These are phyloP conservation scores for Trifolium dubium DNA, from an alignment of 306 rosid species.

Conservation along the genomic window DNA sequence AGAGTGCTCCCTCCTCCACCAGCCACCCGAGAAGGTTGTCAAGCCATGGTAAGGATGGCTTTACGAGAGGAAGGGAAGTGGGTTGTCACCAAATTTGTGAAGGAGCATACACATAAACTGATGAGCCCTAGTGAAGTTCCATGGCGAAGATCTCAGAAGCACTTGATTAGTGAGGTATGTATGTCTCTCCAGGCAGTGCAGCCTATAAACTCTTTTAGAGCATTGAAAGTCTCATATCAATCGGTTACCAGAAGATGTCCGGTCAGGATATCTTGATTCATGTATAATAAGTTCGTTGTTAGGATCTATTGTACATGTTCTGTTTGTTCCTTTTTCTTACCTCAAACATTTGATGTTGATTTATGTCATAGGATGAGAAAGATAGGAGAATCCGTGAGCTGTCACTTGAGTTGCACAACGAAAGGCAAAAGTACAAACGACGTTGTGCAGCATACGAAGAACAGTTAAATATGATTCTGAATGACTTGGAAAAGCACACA, in stretches of 20 bases:
- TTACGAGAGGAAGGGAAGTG: constrained; percentile 68
- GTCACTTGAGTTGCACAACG: constrained; percentile 67
- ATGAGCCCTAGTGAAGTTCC: constrained; percentile 80
- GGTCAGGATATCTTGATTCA: constrained; percentile 18
- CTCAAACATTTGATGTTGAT: constrained; percentile 17
- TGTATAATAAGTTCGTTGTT: constrained; percentile 17
- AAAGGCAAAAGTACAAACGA: constrained; percentile 68
- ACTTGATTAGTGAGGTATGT: constrained; percentile 73
- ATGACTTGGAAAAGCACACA: constrained; percentile 65
- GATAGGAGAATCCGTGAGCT: constrained; percentile 74
- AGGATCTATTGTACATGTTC: constrained; percentile 10
- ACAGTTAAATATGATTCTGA: constrained; percentile 58
- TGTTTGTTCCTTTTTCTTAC: constrained; percentile 29
- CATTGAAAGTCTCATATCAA: not conserved
- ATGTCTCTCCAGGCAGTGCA: not conserved
- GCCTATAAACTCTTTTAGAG: not conserved
- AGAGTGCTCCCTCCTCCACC: constrained; percentile 82
- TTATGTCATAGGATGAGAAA: constrained; percentile 66
- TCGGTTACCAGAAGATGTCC: not conserved
- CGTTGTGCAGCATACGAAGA: constrained; percentile 78
- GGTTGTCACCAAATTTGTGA: constrained; percentile 74
- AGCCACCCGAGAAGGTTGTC: constrained; percentile 75
- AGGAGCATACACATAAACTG: constrained; percentile 70
- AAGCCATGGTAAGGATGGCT: constrained; percentile 76
- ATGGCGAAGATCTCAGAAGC: constrained; percentile 72